phyloP scores from a whole-genome alignment of 768 basidiomycete genomes.

The Erythrobasidium yunnanense region DNA sequence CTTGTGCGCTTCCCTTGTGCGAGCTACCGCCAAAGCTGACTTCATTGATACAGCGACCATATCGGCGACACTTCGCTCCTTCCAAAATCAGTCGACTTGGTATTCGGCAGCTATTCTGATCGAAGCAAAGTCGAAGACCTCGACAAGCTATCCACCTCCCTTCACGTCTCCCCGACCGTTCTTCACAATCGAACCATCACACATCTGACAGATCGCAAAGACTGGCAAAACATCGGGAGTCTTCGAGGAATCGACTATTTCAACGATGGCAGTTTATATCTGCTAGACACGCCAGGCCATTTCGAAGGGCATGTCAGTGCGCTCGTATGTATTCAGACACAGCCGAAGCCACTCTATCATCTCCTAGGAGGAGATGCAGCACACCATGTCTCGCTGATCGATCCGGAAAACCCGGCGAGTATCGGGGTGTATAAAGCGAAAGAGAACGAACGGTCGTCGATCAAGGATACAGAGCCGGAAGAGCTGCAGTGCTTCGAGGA shows the following conservation, averaged over 20 bases:
- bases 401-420: neutral
- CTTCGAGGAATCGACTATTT: neutral
- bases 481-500: constrained; percentile 2
- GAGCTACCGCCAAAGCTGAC: neutral
- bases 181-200: neutral
- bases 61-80: neutral
- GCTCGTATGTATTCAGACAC: neutral
- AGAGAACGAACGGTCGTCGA: neutral
- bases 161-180: neutral
- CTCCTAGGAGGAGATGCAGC: constrained; percentile 20
- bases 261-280: constrained; percentile 4
- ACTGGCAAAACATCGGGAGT: neutral
- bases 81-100: neutral
- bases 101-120: neutral
- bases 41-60: neutral
- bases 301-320: constrained; percentile 1
- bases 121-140: constrained; percentile 1
- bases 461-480: constrained; percentile 1
- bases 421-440: constrained; percentile 11
- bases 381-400: constrained; percentile 6
- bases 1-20: neutral
- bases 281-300: constrained; percentile 17
- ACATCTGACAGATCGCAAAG: neutral
- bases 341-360: neutral
- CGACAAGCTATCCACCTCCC: neutral